Conservation (phyloP, 768 basidiomycete species). For the Suillus subluteus region DNA sequence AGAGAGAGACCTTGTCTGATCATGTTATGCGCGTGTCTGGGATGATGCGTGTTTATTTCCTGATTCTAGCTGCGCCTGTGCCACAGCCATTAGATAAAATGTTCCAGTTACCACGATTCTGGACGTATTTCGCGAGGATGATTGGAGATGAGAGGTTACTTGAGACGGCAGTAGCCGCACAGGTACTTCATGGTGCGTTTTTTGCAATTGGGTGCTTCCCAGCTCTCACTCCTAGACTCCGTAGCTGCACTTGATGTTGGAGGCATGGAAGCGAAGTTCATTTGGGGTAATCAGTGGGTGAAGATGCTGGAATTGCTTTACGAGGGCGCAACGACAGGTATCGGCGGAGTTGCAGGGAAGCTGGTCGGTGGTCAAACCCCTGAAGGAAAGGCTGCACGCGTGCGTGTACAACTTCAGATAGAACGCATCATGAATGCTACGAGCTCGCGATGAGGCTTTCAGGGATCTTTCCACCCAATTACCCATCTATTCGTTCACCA, state of each 20-base stretch:
- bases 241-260: slow-evolving; percentile 74
- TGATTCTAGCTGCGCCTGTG: slow-evolving; percentile 52
- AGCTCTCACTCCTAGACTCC: slow-evolving; percentile 13
- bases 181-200: slow-evolving; percentile 67
- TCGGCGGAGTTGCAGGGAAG: slow-evolving; percentile 41
- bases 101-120: slow-evolving; percentile 67
- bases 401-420: slow-evolving; percentile 65
- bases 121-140: slow-evolving; percentile 75
- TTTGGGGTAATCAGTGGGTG: slow-evolving; percentile 82
- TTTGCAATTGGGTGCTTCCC: slow-evolving; percentile 6
- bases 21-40: slow-evolving; percentile 73
- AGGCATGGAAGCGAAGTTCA: slow-evolving; percentile 57
- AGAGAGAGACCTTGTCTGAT: slow-evolving; percentile 61
- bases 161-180: slow-evolving; percentile 60
- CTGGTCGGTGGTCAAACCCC: slow-evolving; percentile 63
- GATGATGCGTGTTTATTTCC: slow-evolving; percentile 86
- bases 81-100: slow-evolving; percentile 48
- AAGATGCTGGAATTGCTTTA: slow-evolving; percentile 72
- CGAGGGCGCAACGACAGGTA: slow-evolving; percentile 60
- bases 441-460: slow-evolving; percentile 10
- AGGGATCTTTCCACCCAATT: slow-evolving; percentile 5
- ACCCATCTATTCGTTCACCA: slow-evolving; percentile 11
- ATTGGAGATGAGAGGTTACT: slow-evolving; percentile 54
- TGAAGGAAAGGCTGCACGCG: slow-evolving; percentile 66
- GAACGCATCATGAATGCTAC: slow-evolving; percentile 56